Base-by-base conservation (phyloP, 2,329 filamentous ascomycete species). In the Metarhizium sp. region DNA sequence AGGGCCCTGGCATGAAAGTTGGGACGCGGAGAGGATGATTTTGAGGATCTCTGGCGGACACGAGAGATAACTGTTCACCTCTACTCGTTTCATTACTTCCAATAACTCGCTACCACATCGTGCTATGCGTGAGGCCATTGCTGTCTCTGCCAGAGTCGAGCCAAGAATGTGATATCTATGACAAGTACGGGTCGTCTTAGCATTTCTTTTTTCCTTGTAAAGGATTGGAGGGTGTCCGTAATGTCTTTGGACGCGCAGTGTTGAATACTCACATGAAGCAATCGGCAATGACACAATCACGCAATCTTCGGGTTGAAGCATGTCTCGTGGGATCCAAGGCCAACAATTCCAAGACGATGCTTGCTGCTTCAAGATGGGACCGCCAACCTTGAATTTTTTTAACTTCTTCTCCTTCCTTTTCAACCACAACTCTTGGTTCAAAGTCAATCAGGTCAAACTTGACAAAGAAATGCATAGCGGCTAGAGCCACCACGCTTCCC, bases 361-460 rank as follows among this genome's bases (percentile, higher is more conserved):
- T 72, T 25, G 75, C 75, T 6, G 74, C 76, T 36, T 73, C 69
- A 48, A 79, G 67, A 60, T 79, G 76, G 47, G 70, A 65, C 58
- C 71, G 71, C 76, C 76, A 78, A 55, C 69, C 68, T 54, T 67
- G 70, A 4, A 25, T 25, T 25, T 25, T 34, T 7, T 34, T 1
- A 34, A 7, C 32, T 11, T 11, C 32, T 34, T 7, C 32, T 34
- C 6, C 69, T 67, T 20, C 67, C 70, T 34, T 34, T 34, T 11
- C 32, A 34, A 7, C 10, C 10, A 11, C 32, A 34, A 34, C 32
- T 34, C 32, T 34, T 10, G 69, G 71, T 13, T 76, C 73, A 11
- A 76, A 63, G 58, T 79, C 76, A 49, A 79, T 75, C n/a, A 79
- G 66, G 52, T 78, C 69, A 57, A 79, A 76, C 57, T 77, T 77